Base-by-base conservation (phyloP, 2,329 filamentous ascomycete species). In the Helotiales sp. region DNA sequence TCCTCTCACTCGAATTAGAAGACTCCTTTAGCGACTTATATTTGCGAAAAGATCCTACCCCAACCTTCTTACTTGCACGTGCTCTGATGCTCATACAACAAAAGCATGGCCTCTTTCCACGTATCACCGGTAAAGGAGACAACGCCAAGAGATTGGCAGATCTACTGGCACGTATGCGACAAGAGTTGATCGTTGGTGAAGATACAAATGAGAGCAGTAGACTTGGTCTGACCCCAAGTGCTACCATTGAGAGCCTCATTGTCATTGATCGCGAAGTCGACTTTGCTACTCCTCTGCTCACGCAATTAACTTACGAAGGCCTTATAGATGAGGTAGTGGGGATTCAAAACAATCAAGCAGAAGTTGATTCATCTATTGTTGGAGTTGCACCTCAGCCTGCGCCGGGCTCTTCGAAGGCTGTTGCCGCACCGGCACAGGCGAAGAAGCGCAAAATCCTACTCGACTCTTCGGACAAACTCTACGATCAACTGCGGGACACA, bases 231-330 rank as follows among this genome's bases (percentile, higher is more conserved):
- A 87, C 90, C 10, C 93, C 95, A 12, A 98, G 95, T 72, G 89
- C 89, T 10, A 87, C 87, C 6, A 90, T 92, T 48, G 95, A 99
- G 72, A 96, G 89, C 69, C 79, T 97, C 59, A 93, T 99, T 67
- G 89, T 99, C 60, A 92, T 99, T 55, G 95, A 99, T 73, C 89
- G 95, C 50, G 93, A 97, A 71, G 89, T 96, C 55, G 95, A 99
- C 72, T 92, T 95, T 68, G 91, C 93, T 15, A 97, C 95, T 1
- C 88, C 90, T 0, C 81, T 99, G 15, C 86, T 99, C 54, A 98
- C 93, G 0, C 95, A 99, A 72, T 78, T 99, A 61, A 99, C 95
- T 1, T 99, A 99, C 69, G 93, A 99, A 75, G 95, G 95, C 3
- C 79, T 99, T 25, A 88, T 99, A 54, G 96, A 99, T 69, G 95